Conservation (phyloP, 2,329 filamentous ascomycete species). For the Magnaporthales sp. region DNA sequence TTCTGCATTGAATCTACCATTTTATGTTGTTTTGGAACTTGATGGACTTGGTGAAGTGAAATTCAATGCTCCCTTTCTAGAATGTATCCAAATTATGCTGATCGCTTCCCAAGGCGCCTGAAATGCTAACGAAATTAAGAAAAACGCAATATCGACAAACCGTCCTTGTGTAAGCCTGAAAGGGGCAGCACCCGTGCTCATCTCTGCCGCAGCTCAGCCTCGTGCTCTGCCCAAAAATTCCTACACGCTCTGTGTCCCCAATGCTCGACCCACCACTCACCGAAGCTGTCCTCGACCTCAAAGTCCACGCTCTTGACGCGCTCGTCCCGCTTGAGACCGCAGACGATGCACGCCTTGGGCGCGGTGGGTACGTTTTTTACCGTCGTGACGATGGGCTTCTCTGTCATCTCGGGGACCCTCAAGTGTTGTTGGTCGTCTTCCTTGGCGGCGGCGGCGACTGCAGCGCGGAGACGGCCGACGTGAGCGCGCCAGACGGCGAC, state of each 20-base stretch:
- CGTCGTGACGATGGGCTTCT: conserved; percentile 58
- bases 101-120: background rate
- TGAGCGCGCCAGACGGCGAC: conserved; percentile 66
- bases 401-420: conserved; percentile 61
- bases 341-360: conserved; percentile 70
- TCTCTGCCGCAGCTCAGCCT: conserved; percentile 48
- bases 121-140: too few relatives aligned
- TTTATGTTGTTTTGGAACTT: background rate
- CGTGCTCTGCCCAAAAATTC: conserved; percentile 79
- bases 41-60: background rate
- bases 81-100: background rate
- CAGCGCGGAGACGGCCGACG: conserved; percentile 64
- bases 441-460: conserved; percentile 57
- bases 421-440: conserved; percentile 35
- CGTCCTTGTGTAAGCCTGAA: too few relatives aligned
- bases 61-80: background rate
- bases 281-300: conserved; percentile 80
- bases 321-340: conserved; percentile 83
- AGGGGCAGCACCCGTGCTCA: conserved; percentile 2
- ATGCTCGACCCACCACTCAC: conserved; percentile 92
- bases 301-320: conserved; percentile 68
- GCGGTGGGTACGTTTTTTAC: conserved; percentile 69
- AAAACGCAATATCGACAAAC: too few relatives aligned
- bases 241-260: conserved; percentile 75
- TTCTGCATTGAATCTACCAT: background rate